Base-by-base conservation (phyloP, 345 rosid species). In the Euphorbia tirucalli region DNA sequence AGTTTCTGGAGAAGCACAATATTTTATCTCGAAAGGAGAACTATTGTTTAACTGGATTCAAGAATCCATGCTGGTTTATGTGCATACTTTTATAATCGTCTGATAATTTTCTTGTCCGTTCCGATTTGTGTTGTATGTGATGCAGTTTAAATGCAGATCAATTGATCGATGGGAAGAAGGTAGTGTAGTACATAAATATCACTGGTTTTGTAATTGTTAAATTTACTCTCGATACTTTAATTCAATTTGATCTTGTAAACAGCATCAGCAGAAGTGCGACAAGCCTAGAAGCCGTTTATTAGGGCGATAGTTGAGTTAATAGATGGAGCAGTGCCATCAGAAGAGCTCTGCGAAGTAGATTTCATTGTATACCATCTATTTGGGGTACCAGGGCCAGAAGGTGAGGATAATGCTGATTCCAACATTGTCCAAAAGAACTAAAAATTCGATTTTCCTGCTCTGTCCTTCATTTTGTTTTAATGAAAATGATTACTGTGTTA, bases 131-230 rank as follows among this genome's bases (percentile, higher is more conserved):
- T 11, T 49, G 66, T 54, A 24, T 28, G n/a, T 72, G 41, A 70
- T 61, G 68, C 70, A 86, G 90, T 59, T 81, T 74, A 63, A 88
- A 72, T 71, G 78, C 87, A 11, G 78, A 84, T 35, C 91, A 61
- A 89, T 93, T 66, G 79, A 84, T 77, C 85, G 80, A 69, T 93
- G 97, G 97, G 97, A 91, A 75, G 93, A 87, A 89, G 97, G 98
- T 93, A 69, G 22, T 66, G n/a, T 61, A 11, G 3, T 39, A 13
- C 35, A 57, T 56, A 67, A 52, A n/a, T 37, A 10, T 15, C 28
- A 6, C 50, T 54, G n/a, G 16, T 18, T 50, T n/a, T 74, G 21
- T 58, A 43, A 49, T 21, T 69, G 57, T 61, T 35, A 54, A 52
- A 15, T 71, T 22, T 66, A 37, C 65, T 65, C 14, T 65, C 39